A percentile compares a stretch with the other conserved stretches of the same genome.
phyloP scores from a whole-genome alignment of 1,284 basidiomycete genomes.

The Rhodotorula sp. region DNA sequence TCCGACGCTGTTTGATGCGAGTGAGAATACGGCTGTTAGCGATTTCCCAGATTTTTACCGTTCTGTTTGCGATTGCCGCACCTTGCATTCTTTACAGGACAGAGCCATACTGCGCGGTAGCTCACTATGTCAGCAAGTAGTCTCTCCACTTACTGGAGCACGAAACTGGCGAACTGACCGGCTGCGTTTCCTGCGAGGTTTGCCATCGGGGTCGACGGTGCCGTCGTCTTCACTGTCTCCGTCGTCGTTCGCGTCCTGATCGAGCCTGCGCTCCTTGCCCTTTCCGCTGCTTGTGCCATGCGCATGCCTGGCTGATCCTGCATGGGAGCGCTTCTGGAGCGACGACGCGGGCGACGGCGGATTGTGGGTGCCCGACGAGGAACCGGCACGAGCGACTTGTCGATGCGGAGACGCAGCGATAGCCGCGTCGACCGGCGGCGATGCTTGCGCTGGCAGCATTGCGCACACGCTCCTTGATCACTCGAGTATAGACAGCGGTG shows the following conservation, averaged over 20 bases:
- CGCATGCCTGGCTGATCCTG: neutral
- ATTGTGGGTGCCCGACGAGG: neutral
- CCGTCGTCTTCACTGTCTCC: neutral
- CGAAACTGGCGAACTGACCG: neutral
- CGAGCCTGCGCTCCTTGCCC: slow-evolving; percentile 3
- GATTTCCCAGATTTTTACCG: neutral
- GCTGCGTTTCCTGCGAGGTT: slow-evolving; percentile 23
- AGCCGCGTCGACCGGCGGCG: too few relatives aligned
- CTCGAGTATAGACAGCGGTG: too few relatives aligned
- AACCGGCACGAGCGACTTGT: neutral
- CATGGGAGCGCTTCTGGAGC: neutral
- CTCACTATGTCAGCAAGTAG: too few relatives aligned
- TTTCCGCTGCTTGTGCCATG: neutral
- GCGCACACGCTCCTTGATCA: too few relatives aligned
- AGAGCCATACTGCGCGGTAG: slow-evolving; percentile 28
- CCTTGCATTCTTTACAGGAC: slow-evolving; percentile 40
- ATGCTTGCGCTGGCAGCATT: too few relatives aligned
- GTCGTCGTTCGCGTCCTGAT: neutral
- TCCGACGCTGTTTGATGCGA: slow-evolving; percentile 17
- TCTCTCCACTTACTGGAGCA: neutral
- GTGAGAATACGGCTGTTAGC: neutral
- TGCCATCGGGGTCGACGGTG: neutral
- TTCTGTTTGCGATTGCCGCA: neutral
- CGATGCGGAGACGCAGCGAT: too few relatives aligned
- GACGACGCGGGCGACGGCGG: neutral